Evolutionary conservation across 345 rosid species (phyloP), one percentile per base, ranked within the genome.

Genomic region (Acer saccharum): DNA sequence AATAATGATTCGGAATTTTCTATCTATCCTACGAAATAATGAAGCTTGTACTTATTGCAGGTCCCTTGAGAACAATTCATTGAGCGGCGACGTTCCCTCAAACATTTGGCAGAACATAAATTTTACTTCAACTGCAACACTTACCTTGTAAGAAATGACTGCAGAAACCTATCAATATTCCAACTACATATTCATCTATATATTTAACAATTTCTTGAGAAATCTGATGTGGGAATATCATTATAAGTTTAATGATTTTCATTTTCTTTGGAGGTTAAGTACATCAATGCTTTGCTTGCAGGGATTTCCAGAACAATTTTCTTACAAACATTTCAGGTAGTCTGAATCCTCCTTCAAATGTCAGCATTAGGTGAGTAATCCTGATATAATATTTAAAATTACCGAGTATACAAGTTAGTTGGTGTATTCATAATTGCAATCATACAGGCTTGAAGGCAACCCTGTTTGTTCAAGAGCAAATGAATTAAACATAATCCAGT

Each of bases 381-480:
- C 32, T 44, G 50, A 44, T 44, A 44, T 44, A 44, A 44, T 44
- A 10, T 8, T 44, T 44, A 44, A 44, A 44, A 44, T 44, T 10
- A 44, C 1, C 2, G 50, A 44, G 50, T 44, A 44, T 44, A 10
- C 13, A 10, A 44, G 50, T 44, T 44, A 44, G 32, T 29, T 41
- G 44, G 44, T 41, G 44, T 41, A 41, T 41, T 41, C 44, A 41
- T 41, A 41, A 41, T 41, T 13, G 2, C 50, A 44, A 10, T 44
- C 50, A 44, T 9, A 44, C 68, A 91, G 97, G 90, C 94, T 92
- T 71, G 72, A 76, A 29, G 94, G 86, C 6, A 92, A 92, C 75
- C 91, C 91, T 21, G 74, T 90, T 27, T 92, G 94, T 71, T 35
- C 75, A 77, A 79, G 76, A 44, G 81, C 78, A 68, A 85, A 83